A percentile compares a stretch with the other conserved stretches of the same genome.
Evolutionary conservation across 164 flowering plant species (phyloP).

Genomic region (Kalanchoe fedtschenkoi): DNA sequence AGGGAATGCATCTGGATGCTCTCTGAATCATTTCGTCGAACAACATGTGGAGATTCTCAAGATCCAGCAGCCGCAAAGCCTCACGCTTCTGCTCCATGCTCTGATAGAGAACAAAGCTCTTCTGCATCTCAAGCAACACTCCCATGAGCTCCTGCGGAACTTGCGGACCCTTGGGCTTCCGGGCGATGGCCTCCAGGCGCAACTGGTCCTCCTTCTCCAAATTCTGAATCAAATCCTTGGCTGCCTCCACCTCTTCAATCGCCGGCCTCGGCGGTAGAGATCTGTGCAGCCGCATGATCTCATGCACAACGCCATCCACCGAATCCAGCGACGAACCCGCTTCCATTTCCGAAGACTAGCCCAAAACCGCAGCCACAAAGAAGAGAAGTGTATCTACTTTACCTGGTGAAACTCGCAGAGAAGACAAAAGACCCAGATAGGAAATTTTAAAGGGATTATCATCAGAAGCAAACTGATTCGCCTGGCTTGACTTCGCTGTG

Average conservation of each 20-base stretch:
- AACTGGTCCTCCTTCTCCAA: constrained; percentile 32
- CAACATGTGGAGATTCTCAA: constrained; percentile 23
- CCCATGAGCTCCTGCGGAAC: constrained; percentile 51
- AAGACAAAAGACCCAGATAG: neutral
- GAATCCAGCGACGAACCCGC: neutral
- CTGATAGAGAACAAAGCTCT: constrained; percentile 32
- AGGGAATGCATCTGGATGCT: constrained; percentile 40
- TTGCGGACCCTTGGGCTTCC: constrained; percentile 16
- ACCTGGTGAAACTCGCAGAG: neutral
- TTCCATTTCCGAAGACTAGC: neutral
- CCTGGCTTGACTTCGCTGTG: neutral
- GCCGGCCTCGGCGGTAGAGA: constrained; percentile 58
- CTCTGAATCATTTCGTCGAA: constrained; percentile 53
- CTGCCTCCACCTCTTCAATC: constrained; percentile 60
- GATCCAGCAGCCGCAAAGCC: constrained; percentile 32
- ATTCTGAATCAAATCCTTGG: constrained; percentile 30
- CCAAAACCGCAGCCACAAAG: neutral
- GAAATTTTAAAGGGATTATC: neutral
- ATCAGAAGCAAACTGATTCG: neutral
- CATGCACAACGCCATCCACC: constrained; percentile 27
- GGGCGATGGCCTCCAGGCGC: constrained; percentile 38
- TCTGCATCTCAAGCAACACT: constrained; percentile 28
- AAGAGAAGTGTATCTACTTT: neutral
- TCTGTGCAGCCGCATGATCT: constrained; percentile 44
- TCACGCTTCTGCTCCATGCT: constrained; percentile 47